A percentile compares a stretch with the other conserved stretches of the same genome.
Conservation (phyloP, 305 asterid species). For the Fraxinus nigra region DNA sequence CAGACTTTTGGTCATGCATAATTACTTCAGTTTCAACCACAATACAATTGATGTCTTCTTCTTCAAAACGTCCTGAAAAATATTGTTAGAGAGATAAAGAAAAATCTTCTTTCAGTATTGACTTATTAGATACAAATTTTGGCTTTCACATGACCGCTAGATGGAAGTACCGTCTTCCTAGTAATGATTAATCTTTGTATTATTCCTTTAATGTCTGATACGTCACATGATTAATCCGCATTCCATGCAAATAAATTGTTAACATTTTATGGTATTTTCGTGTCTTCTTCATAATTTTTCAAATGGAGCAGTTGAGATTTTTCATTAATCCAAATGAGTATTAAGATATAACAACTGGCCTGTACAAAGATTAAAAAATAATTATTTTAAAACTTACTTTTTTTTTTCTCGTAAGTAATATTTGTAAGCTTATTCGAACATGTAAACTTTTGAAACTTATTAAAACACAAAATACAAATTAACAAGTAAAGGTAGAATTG, state of each 20-base stretch:
- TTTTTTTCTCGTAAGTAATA: not conserved
- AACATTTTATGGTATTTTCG: constrained; percentile 8
- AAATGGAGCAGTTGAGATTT: constrained; percentile 69
- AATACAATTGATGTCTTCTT: no score
- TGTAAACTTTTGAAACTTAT: not conserved
- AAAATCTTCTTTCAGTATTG: no score
- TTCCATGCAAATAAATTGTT: constrained; percentile 38
- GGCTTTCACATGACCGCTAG: no score
- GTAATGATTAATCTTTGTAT: not conserved
- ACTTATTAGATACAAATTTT: no score
- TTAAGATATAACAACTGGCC: not conserved
- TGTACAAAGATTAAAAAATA: not conserved
- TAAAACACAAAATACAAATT: not conserved
- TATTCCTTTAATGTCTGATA: constrained; percentile 26
- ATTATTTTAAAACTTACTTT: not conserved
- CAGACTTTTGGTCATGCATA: no score
- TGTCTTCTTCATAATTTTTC: constrained; percentile 58
- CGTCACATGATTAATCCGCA: constrained; percentile 62
- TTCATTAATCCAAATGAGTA: constrained; percentile 21
- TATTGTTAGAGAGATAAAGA: no score
- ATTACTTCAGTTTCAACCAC: no score
- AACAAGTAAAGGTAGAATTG: no score
- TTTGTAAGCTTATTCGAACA: not conserved
- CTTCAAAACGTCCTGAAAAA: no score
- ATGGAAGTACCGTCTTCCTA: no score